Conservation (phyloP, 1,139 yeast genomes). For the Suhomyces anneliseae region DNA sequence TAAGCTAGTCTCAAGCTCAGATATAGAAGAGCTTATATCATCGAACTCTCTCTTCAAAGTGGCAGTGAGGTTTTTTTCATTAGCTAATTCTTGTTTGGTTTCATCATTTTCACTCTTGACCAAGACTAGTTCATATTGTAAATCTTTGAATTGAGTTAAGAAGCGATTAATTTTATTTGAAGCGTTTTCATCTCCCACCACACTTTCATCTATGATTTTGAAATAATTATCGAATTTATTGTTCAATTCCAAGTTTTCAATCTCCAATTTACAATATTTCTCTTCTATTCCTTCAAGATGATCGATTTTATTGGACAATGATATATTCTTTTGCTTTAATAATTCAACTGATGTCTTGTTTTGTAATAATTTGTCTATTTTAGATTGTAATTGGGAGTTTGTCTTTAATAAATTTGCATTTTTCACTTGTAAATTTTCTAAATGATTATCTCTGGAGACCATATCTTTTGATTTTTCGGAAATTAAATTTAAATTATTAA, state of each 20-base stretch:
- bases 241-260: constrained; percentile 51
- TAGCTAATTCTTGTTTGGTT: constrained; percentile 1
- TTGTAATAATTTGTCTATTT: constrained; percentile 31
- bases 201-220: constrained; percentile 26
- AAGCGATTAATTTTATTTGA: constrained; percentile 24
- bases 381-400: constrained; percentile 34
- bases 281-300: constrained; percentile 47
- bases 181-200: constrained; percentile 19
- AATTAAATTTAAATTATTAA: constrained; percentile 36
- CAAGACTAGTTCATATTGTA: constrained; percentile 40
- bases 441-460: constrained; percentile 12
- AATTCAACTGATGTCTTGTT: constrained; percentile 41
- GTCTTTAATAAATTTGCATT: constrained; percentile 32
- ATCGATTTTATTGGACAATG: constrained; percentile 37
- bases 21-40: constrained; percentile 1
- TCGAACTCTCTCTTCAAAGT: constrained; percentile 1
- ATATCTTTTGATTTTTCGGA: constrained; percentile 9
- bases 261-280: constrained; percentile 50
- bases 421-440: constrained; percentile 29
- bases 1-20: constrained; percentile 25
- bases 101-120: constrained; percentile 23
- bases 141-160: constrained; percentile 33
- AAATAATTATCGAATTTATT: constrained; percentile 39
- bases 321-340: constrained; percentile 38
- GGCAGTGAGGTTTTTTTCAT: neutral